Conservation (phyloP, 2,329 filamentous ascomycete species). For the Sclerotinia sclerotiorum region DNA sequence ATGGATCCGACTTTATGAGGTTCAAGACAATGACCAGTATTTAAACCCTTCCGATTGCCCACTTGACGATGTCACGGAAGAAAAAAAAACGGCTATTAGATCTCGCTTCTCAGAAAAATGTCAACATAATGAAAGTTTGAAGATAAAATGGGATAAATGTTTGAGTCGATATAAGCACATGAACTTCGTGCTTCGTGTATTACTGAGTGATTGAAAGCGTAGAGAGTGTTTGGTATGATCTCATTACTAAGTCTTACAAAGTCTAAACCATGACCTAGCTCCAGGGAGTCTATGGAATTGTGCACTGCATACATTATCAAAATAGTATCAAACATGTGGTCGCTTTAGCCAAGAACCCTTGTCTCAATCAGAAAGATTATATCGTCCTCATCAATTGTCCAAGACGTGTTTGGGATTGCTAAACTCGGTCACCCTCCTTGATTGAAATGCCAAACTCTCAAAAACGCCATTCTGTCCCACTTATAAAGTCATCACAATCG, state of each 20-base stretch:
- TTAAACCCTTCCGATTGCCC: background rate
- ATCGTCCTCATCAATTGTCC: background rate
- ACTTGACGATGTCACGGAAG: background rate
- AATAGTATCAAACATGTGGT: background rate
- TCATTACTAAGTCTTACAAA: background rate
- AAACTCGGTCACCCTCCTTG: background rate
- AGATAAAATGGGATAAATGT: background rate
- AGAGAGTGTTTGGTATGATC: background rate
- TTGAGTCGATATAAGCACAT: background rate
- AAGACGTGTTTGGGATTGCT: background rate
- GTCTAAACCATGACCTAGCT: background rate
- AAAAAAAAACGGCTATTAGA: background rate
- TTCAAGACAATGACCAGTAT: no score
- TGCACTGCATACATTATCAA: background rate
- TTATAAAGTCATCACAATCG: constrained; percentile 6
- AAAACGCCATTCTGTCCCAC: background rate
- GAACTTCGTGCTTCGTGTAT: background rate
- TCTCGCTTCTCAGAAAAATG: background rate
- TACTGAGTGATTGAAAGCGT: background rate
- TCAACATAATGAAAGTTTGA: background rate
- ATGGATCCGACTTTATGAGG: background rate
- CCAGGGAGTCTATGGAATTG: background rate
- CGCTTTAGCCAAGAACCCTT: background rate
- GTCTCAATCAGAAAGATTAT: background rate
- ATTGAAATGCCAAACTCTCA: background rate